A percentile compares a stretch with the other conserved stretches of the same genome.
Evolutionary conservation across 768 basidiomycete species (phyloP).

Genomic region (Lentinula raphanica): DNA sequence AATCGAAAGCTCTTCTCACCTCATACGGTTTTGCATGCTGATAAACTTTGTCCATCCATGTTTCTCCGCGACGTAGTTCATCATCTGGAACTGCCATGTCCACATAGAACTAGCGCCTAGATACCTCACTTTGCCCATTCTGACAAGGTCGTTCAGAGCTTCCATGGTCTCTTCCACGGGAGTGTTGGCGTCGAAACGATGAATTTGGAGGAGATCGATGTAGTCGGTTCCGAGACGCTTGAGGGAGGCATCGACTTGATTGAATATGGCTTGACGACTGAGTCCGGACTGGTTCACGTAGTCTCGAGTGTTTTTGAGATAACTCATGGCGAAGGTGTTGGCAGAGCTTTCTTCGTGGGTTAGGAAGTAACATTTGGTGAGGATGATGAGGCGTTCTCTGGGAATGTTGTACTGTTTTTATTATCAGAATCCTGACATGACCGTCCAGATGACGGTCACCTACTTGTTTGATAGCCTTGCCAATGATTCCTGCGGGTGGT

Average conservation of each 20-base stretch:
- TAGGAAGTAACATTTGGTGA: conserved; percentile 16
- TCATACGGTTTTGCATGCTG: conserved; percentile 35
- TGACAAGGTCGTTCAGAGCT: conserved; percentile 35
- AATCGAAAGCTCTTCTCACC: not conserved
- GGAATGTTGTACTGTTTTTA: conserved; percentile 26
- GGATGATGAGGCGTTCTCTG: conserved; percentile 9
- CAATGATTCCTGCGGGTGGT: not conserved
- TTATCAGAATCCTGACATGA: not conserved
- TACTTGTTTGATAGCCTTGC: not conserved
- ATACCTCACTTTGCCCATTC: conserved; percentile 33
- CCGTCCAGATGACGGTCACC: not conserved
- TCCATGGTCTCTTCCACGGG: conserved; percentile 34
- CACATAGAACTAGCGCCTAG: conserved; percentile 27
- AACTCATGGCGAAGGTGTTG: conserved; percentile 6
- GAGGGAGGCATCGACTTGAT: conserved; percentile 7
- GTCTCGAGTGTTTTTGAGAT: conserved; percentile 2
- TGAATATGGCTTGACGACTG: conserved; percentile 20
- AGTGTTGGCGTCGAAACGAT: conserved; percentile 26
- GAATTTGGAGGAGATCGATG: conserved; percentile 31
- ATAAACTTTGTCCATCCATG: conserved; percentile 43
- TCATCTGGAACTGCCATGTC: conserved; percentile 33
- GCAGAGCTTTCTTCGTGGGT: not conserved
- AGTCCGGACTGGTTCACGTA: conserved; percentile 19
- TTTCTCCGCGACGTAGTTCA: conserved; percentile 32
- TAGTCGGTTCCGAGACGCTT: conserved; percentile 17